A percentile compares a stretch with the other conserved stretches of the same genome.
Evolutionary conservation across 177 flowering plant genomes (phyloP).

Genomic region (Tripterygium wilfordii): DNA sequence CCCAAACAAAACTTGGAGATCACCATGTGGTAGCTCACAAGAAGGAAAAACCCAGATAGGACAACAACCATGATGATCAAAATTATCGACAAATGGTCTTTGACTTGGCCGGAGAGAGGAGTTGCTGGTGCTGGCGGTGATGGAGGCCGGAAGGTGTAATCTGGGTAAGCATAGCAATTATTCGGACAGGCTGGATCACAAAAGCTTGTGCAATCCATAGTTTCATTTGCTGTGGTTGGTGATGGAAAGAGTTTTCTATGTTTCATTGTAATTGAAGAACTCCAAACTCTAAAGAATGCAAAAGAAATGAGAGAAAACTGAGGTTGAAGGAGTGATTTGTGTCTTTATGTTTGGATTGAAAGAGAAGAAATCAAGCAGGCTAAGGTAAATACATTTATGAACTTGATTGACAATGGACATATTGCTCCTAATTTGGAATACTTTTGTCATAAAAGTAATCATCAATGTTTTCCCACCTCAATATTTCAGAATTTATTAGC

Average conservation of each 20-base stretch:
- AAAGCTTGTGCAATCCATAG: not conserved
- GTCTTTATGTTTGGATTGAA: conserved; percentile 7
- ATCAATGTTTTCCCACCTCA: no score
- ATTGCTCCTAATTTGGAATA: no score
- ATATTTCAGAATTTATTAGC: no score
- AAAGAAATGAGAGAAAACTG: not conserved
- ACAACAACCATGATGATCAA: conserved; percentile 24
- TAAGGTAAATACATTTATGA: conserved; percentile 10
- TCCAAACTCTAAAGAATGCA: not conserved
- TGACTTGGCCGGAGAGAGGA: not conserved
- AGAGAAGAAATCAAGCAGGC: conserved; percentile 9
- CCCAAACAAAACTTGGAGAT: conserved; percentile 17
- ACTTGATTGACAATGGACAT: not conserved
- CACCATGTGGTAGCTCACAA: conserved; percentile 27
- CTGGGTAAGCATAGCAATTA: conserved; percentile 4
- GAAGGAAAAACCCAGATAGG: conserved; percentile 22
- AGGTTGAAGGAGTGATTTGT: not conserved
- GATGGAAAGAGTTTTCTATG: conserved; percentile 29
- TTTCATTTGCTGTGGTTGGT: conserved; percentile 4
- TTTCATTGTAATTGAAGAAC: conserved; percentile 16
- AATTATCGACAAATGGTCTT: conserved; percentile 14
- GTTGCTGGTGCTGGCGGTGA: conserved; percentile 16
- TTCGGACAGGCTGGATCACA: conserved; percentile 22
- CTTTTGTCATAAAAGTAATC: no score
- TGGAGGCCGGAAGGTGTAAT: conserved; percentile 1